Evolutionary conservation across 148 eudicot genomes (phyloP).

Genomic region (Camellia japonica): DNA sequence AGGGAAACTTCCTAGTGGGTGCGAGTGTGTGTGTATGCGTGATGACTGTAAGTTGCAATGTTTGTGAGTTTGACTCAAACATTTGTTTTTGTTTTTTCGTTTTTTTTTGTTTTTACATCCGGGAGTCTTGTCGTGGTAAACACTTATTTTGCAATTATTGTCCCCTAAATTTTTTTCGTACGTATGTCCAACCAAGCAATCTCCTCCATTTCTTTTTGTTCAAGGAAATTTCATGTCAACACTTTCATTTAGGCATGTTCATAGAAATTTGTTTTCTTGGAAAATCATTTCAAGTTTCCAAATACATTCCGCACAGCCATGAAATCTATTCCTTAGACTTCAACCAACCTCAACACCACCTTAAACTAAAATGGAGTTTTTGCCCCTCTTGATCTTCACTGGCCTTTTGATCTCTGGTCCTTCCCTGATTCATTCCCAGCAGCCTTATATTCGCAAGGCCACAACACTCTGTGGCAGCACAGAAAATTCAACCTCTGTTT

Average conservation of each 20-base stretch:
- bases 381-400: not conserved
- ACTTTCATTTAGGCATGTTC: not conserved
- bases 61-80: too few relatives aligned
- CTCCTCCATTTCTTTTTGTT: not conserved
- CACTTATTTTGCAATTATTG: too few relatives aligned
- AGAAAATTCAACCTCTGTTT: constrained; percentile 42
- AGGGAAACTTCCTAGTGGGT: not conserved
- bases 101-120: too few relatives aligned
- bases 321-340: not conserved
- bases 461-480: constrained; percentile 28
- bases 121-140: too few relatives aligned
- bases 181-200: not conserved
- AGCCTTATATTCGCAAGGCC: constrained; percentile 45
- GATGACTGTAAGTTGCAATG: too few relatives aligned
- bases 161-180: too few relatives aligned
- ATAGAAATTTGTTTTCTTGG: not conserved
- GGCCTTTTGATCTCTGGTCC: constrained; percentile 20
- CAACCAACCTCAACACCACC: not conserved
- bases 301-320: not conserved
- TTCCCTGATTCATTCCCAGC: constrained; percentile 46
- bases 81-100: too few relatives aligned
- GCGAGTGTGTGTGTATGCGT: too few relatives aligned
- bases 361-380: constrained; percentile 4
- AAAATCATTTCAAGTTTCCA: not conserved
- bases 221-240: not conserved